Base-by-base conservation (phyloP, 1,284 basidiomycete genomes). In the Cutaneotrichosporon sp. region DNA sequence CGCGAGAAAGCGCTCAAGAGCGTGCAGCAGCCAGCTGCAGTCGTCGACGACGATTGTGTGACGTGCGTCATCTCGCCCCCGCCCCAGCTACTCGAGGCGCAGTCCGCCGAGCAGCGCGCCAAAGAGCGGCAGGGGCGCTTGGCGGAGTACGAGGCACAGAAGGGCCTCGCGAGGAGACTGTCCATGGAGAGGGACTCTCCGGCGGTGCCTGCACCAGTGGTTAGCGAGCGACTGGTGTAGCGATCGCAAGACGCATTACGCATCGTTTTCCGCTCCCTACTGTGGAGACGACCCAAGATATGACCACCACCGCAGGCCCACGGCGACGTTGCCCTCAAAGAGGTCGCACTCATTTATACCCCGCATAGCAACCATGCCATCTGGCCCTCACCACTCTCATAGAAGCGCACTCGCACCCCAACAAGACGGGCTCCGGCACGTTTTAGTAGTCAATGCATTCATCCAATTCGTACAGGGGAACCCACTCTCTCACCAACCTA, bases 51-150 rank as follows among this genome's bases (percentile, higher is more conserved):
- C n/a, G 76, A 79, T 50, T 79, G 77, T 67, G 65, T 62, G 16
- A 76, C 75, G 13, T 79, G 77, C 63, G 56, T 69, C 22, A 67
- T 79, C 30, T 74, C 72, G 4, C 76, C 77, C 0, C 76, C 77
- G 30, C 73, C 77, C 21, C 69, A 74, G 61, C 61, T 79, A 18
- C 65, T 76, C 40, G 75, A 79, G 65, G 62, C 68, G 30, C 74
- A 75, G 60, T 68, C 61, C 14, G 64, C 65, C 36, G 76, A 75
- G 56, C 59, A 66, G 50, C 64, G 77, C 32, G 64, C 64, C 56
- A 59, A 52, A 16, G 77, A 79, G 63, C 65, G 77, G 18, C 51
- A 66, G 31, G 69, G 65, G 18, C 63, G 77, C 22, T 49, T 64
- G 65, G 64, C 58, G 46, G 77, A 79, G 64, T 79, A 79, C 62